phyloP scores from a whole-genome alignment of 805 yeast species.

The Naumovozyma castellii region DNA sequence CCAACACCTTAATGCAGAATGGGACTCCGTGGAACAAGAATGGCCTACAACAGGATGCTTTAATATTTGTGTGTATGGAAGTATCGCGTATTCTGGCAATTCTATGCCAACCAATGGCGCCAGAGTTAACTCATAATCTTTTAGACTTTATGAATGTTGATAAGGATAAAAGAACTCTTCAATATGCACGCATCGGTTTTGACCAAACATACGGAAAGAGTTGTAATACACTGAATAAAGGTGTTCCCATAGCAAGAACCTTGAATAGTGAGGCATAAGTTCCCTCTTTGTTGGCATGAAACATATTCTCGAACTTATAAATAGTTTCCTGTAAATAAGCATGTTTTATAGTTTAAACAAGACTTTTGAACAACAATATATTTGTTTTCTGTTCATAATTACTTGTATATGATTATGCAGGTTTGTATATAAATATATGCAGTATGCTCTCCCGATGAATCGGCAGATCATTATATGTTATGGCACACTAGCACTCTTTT shows the following conservation, averaged over 20 bases:
- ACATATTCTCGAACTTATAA: too few relatives aligned
- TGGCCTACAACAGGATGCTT: constrained; percentile 37
- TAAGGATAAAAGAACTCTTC: constrained; percentile 33
- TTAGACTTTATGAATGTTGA: constrained; percentile 56
- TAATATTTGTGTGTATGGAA: constrained; percentile 61
- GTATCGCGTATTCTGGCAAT: constrained; percentile 58
- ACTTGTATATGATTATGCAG: too few relatives aligned
- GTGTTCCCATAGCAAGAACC: constrained; percentile 37
- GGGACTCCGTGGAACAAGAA: constrained; percentile 65
- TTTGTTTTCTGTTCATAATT: too few relatives aligned
- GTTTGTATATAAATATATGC: too few relatives aligned
- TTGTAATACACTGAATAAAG: constrained; percentile 43
- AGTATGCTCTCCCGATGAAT: too few relatives aligned
- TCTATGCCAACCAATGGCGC: constrained; percentile 63
- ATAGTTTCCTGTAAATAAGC: too few relatives aligned
- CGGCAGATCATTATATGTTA: too few relatives aligned
- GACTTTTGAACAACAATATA: too few relatives aligned
- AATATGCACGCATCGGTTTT: constrained; percentile 42
- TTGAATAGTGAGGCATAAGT: too few relatives aligned
- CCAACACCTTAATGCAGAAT: constrained; percentile 59
- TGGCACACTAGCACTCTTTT: too few relatives aligned
- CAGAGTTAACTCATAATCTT: constrained; percentile 46
- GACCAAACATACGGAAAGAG: constrained; percentile 54
- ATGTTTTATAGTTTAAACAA: too few relatives aligned
- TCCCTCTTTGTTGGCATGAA: too few relatives aligned